phyloP scores from a whole-genome alignment of 345 rosid genomes.

The Brassica nigra region DNA sequence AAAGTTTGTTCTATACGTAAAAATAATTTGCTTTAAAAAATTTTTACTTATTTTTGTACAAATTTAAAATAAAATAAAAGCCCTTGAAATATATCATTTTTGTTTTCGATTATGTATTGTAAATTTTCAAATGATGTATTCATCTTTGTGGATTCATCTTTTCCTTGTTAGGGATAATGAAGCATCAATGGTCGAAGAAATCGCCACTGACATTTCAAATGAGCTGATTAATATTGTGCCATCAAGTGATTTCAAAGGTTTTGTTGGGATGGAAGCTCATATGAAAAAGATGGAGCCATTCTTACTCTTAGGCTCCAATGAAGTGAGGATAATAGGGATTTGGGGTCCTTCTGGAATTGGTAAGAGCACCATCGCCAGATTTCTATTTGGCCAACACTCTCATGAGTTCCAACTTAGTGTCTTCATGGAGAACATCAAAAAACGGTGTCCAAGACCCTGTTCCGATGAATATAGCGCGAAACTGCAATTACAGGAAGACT shows the following conservation, averaged over 20 bases:
- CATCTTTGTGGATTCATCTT: background rate
- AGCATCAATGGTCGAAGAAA: constrained; percentile 23
- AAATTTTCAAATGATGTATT: background rate
- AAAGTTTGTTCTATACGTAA: too few relatives aligned
- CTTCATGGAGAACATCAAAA: constrained; percentile 7
- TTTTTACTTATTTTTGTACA: background rate
- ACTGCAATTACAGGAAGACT: constrained; percentile 32
- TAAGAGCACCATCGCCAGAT: constrained; percentile 43
- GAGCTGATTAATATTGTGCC: background rate
- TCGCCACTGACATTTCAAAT: constrained; percentile 9
- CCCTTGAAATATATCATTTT: background rate
- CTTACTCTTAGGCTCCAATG: background rate
- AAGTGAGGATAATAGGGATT: constrained; percentile 44
- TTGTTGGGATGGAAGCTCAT: constrained; percentile 35
- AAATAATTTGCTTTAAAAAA: too few relatives aligned
- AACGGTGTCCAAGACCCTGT: background rate
- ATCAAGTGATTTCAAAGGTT: background rate
- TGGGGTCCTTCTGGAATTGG: constrained; percentile 44
- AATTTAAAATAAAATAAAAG: too few relatives aligned
- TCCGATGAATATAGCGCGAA: constrained; percentile 15
- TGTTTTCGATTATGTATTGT: background rate
- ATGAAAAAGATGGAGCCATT: background rate
- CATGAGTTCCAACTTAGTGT: background rate
- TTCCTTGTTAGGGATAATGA: constrained; percentile 13
- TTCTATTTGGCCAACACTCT: background rate